Base-by-base conservation (phyloP, 225 moss, liverwort and hornwort species). In the Rhytidiadelphus loreus region DNA sequence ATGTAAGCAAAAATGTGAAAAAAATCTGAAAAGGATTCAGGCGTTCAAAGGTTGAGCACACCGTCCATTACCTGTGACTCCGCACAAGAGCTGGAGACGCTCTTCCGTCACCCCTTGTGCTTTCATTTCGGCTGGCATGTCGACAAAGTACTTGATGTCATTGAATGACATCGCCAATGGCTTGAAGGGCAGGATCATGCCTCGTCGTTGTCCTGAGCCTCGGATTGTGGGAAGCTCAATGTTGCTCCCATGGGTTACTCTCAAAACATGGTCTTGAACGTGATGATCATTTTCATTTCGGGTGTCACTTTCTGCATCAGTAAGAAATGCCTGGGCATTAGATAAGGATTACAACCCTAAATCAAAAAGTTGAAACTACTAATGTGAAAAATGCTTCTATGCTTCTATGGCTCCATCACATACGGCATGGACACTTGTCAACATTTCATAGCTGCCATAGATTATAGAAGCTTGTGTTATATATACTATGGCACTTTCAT, bases 101-200 rank as follows among this genome's bases (percentile, higher is more conserved):
- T 92, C 90, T 75, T 96, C 96, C 17, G 78, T 37, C 85, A 93
- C 94, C n/a, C 96, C 98, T 64, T 98, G 97, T 2, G 91, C 93
- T 76, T 92, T 96, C 98, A 98, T 96, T 75, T 94, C 95, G 53
- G 89, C 89, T 35, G 94, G 93, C 93, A 95, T 94, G 87, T 93
- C 93, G 33, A 98, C 97, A 5, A 71, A 97, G 91, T 98, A 98
- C 53, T 91, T 94, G 22, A 97, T 94, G 37, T 96, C 90, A 35
- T 94, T 91, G 83, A 98, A 98, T 6, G 94, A 92, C 88, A 98
- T 96, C 22, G 95, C 83, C 28, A 96, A 77, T 11, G 98, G 97
- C 81, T 95, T 91, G 90, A 98, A 98, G 3, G 96, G 98, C 62
- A 98, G 79, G 55, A 97, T 93, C 97, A 97, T 97, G 39, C 98